Evolutionary conservation across 2,329 filamentous ascomycete species (phyloP).

Genomic region (Pseudocercospora macadamiae): DNA sequence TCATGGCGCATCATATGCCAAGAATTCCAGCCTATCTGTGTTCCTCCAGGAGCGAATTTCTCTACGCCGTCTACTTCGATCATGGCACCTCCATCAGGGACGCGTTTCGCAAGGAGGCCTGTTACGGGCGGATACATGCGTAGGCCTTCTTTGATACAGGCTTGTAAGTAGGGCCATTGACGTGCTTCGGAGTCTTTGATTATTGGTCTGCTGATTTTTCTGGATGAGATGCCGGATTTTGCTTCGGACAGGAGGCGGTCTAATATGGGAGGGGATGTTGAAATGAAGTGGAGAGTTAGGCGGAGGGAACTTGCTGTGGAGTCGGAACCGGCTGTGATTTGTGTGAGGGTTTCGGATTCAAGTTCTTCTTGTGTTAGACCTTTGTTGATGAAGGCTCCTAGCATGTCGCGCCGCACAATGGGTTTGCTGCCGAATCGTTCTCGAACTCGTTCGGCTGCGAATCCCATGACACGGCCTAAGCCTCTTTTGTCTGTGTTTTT

Average conservation of each 20-base stretch:
- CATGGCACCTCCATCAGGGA: slow-evolving; percentile 38
- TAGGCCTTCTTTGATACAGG: slow-evolving; percentile 53
- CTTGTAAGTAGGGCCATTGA: slow-evolving; percentile 49
- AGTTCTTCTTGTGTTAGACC: slow-evolving; percentile 47
- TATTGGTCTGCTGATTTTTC: slow-evolving; percentile 47
- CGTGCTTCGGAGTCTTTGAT: slow-evolving; percentile 53
- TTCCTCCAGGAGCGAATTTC: slow-evolving; percentile 41
- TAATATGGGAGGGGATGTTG: slow-evolving; percentile 54
- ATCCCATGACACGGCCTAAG: slow-evolving; percentile 43
- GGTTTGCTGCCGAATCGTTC: slow-evolving; percentile 51
- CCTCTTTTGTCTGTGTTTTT: slow-evolving; percentile 51
- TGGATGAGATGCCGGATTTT: slow-evolving; percentile 42
- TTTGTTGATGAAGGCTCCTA: slow-evolving; percentile 55
- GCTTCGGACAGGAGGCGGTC: slow-evolving; percentile 53
- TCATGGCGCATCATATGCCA: slow-evolving; percentile 43
- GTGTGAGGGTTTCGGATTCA: slow-evolving; percentile 49
- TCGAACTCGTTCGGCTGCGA: slow-evolving; percentile 51
- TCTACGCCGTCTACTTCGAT: slow-evolving; percentile 41
- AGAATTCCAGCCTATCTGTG: slow-evolving; percentile 44
- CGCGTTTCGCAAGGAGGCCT: slow-evolving; percentile 42
- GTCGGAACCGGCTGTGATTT: slow-evolving; percentile 60
- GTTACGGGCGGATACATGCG: slow-evolving; percentile 50
- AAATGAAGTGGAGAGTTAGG: slow-evolving; percentile 56
- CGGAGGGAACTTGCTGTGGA: slow-evolving; percentile 61
- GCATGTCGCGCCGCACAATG: slow-evolving; percentile 56